Percentiles rank a stretch among this genome's conserved stretches.
Evolutionary conservation across 139 green algal species (phyloP).

Genomic region (Haematococcus lacustris): DNA sequence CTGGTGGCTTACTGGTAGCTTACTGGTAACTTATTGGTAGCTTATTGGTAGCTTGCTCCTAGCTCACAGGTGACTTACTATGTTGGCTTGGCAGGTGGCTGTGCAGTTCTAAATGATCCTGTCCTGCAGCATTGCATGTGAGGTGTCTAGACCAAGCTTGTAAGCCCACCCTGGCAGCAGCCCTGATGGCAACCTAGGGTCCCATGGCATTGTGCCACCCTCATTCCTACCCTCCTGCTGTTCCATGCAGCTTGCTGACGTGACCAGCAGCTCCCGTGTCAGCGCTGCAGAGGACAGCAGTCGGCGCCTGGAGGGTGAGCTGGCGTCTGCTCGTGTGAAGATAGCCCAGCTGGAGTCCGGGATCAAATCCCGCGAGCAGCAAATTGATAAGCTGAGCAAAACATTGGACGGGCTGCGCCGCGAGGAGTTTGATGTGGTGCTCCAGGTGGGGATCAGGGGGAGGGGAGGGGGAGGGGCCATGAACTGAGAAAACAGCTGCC

Average conservation of each 20-base stretch:
- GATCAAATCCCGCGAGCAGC: conserved; percentile 13
- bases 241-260: conserved; percentile 1
- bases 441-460: conserved; percentile 3
- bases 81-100: too few species aligned
- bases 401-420: conserved; percentile 11
- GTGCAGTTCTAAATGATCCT: too few species aligned
- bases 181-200: too few species aligned
- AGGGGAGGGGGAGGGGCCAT: neutral
- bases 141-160: too few species aligned
- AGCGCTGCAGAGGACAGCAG: conserved; percentile 10
- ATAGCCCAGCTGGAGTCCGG: conserved; percentile 11
- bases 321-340: conserved; percentile 1
- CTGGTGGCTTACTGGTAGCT: too few species aligned
- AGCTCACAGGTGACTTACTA: too few species aligned
- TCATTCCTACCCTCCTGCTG: neutral
- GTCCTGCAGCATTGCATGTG: too few species aligned
- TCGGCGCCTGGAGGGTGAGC: conserved; percentile 25
- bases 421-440: conserved; percentile 12
- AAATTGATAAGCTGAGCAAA: conserved; percentile 15
- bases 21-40: too few species aligned
- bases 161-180: too few species aligned
- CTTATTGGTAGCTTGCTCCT: too few species aligned
- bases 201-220: too few species aligned
- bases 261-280: neutral
- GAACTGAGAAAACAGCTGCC: too few species aligned